Evolutionary conservation across 805 yeast genomes (phyloP), one percentile per base, ranked within the genome.

Genomic region (Schwanniomyces polymorphus): DNA sequence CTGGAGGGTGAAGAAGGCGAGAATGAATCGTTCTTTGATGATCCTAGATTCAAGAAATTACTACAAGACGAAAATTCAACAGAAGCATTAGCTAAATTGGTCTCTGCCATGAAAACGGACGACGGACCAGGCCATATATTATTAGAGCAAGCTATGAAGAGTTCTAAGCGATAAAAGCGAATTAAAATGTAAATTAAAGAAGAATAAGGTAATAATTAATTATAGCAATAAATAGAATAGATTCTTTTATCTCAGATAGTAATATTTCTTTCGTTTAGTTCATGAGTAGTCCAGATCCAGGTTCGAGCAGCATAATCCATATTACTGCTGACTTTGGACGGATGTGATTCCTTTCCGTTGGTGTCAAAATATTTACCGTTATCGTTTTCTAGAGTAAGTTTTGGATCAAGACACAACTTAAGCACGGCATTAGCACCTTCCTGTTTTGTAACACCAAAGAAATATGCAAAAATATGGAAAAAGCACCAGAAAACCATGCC

Each of bases 201-300:
- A 17, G 29, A 39, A 7, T 25, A 11, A 11, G 18, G 17, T 35
- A 35, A 11, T 35, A 38, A 42, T 16, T 41, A 25, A 16, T 35
- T 34, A 25, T 12, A 40, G 14, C n/a, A 42, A 23, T 27, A 42
- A 28, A 39, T 18, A 40, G 39, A 18, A 38, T 10, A 14, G 17
- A 18, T 5, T 18, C 11, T 18, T n/a, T n/a, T 37, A 37, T 7
- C 16, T 38, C 45, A 54, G 27, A 51, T 52, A 18, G 67, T 60
- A 25, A 70, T 58, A 28, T 68, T 62, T 27, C 88, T 72, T 49
- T 80, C 76, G 39, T 78, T 69, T 43, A 88, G 61, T 59, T 85
- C 78, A 38, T 74, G 77, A 1, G 81, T 77, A 0, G 92, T 85
- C 95, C 95, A 88, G 11, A 83, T 81, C 91, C 95, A 88, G 29